Evolutionary conservation across 495 filamentous ascomycete genomes (phyloP), one percentile per base, ranked within the genome.

Genomic region (Hyaloscypha finlandica): DNA sequence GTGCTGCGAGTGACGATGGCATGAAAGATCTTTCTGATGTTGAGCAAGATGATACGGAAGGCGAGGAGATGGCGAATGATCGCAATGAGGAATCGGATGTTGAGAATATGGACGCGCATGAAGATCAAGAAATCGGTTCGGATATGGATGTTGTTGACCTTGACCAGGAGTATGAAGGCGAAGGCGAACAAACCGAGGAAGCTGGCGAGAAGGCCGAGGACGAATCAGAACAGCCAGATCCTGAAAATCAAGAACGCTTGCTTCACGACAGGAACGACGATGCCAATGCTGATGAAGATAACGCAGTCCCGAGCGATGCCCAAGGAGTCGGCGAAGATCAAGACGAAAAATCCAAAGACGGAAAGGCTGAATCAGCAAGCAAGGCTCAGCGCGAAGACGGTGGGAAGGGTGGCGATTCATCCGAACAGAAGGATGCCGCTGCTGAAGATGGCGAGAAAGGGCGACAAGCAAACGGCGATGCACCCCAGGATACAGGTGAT

Each of bases 271-370:
- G 66, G 14, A 74, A 75, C 8, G 83, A 88, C 55, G 78, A 85
- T 19, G 74, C 78, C 2, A 80, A 77, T 53, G 70, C 81, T 5
- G 86, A 88, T 59, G 83, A 88, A 53, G 86, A 93, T 39, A 86
- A 92, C 68, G 83, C 83, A 20, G 84, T 85, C 3, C 88, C 89
- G 4, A 92, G 88, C 69, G 89, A 93, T 61, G 85, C 81, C 22
- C 81, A 84, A 70, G 81, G 76, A 8, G 69, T 77, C 42, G 80
- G 84, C 31, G 80, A 81, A 22, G 85, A 85, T 22, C 84, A 86
- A 54, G 83, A 87, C 53, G 84, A 90, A 60, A 78, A 85, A 16
- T 72, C 81, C 33, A 74, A 73, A 35, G 78, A 82, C 66, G 74
- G 81, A 29, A 76, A 79, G 6, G 76, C 79, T 33, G 71, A 78